These are phyloP conservation scores for Talaromyces pinophilus DNA, from an alignment of 2,329 filamentous ascomycete genomes.

Conservation along the genomic window DNA sequence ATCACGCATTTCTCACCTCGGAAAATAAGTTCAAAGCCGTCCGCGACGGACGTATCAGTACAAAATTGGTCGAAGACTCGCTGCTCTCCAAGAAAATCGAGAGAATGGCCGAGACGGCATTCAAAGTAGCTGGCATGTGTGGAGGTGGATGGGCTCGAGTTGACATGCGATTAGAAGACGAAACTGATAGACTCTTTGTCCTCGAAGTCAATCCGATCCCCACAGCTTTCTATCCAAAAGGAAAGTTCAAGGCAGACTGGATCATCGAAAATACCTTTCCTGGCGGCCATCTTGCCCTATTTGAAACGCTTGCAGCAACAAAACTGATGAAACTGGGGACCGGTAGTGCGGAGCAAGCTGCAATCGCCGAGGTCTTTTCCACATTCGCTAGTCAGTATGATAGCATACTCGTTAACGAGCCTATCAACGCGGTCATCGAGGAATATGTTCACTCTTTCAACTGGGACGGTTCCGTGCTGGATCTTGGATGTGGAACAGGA, in stretches of 20 bases:
- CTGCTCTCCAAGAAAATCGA: not conserved
- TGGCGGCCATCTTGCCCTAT: slow-evolving; percentile 21
- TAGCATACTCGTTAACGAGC: not conserved
- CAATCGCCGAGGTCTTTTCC: not conserved
- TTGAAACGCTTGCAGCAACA: slow-evolving; percentile 22
- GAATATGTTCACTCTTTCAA: not conserved
- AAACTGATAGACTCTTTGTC: not conserved
- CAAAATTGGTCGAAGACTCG: slow-evolving; percentile 11
- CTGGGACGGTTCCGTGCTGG: not conserved
- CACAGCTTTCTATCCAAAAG: not conserved
- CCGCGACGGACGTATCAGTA: slow-evolving; percentile 12
- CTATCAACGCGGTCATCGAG: not conserved
- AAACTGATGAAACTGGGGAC: slow-evolving; percentile 20
- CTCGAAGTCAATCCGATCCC: slow-evolving; percentile 4
- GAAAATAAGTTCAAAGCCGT: slow-evolving; percentile 18
- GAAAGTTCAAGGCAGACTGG: slow-evolving; percentile 1
- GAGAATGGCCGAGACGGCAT: slow-evolving; percentile 3
- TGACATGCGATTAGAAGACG: slow-evolving; percentile 13
- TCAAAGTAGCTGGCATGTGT: slow-evolving; percentile 16
- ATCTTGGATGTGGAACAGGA: too few species aligned
- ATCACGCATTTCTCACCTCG: slow-evolving; percentile 15
- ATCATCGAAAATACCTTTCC: slow-evolving; percentile 19
- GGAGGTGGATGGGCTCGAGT: slow-evolving; percentile 12
- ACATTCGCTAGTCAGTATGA: not conserved
- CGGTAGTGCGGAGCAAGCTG: slow-evolving; percentile 3